These are phyloP conservation scores for Globisporangium radiosum DNA, from an alignment of 352 stramenopile genomes.

Conservation along the genomic window DNA sequence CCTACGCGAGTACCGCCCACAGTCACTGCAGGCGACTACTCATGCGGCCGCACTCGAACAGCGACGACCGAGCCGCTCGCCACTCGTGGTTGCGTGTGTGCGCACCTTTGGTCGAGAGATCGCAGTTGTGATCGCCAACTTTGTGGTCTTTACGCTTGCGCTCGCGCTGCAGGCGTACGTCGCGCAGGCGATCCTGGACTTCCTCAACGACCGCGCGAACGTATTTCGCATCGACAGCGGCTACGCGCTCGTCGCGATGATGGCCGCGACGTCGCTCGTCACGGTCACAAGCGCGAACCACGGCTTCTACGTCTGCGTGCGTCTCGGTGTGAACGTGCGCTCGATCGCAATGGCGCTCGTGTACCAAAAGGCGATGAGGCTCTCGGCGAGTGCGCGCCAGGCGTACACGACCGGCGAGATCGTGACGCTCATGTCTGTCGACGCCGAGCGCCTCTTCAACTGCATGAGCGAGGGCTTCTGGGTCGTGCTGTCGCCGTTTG, in stretches of 20 bases:
- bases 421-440: conserved; percentile 19
- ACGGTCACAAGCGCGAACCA: conserved; percentile 15
- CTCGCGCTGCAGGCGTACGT: not conserved
- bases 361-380: conserved; percentile 16
- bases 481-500: conserved; percentile 10
- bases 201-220: not conserved
- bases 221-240: not conserved
- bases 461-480: conserved; percentile 6
- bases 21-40: too few species aligned
- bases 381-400: conserved; percentile 15
- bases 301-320: conserved; percentile 16
- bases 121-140: conserved; percentile 12
- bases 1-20: too few species aligned
- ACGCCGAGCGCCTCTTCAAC: conserved; percentile 22
- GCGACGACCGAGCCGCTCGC: not conserved
- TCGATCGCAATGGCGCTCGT: conserved; percentile 17
- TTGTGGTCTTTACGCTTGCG: conserved; percentile 11
- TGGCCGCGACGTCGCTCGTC: conserved; percentile 14
- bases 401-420: conserved; percentile 19
- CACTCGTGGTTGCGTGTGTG: conserved; percentile 8
- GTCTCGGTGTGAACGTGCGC: conserved; percentile 17
- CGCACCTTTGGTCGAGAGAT: conserved; percentile 25
- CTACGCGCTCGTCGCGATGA: conserved; percentile 19
- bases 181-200: not conserved
- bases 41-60: too few species aligned